Percentiles rank a stretch among this genome's conserved stretches.
Evolutionary conservation across 1,284 basidiomycete species (phyloP).

Genomic region (Ceratobasidium theobromae): DNA sequence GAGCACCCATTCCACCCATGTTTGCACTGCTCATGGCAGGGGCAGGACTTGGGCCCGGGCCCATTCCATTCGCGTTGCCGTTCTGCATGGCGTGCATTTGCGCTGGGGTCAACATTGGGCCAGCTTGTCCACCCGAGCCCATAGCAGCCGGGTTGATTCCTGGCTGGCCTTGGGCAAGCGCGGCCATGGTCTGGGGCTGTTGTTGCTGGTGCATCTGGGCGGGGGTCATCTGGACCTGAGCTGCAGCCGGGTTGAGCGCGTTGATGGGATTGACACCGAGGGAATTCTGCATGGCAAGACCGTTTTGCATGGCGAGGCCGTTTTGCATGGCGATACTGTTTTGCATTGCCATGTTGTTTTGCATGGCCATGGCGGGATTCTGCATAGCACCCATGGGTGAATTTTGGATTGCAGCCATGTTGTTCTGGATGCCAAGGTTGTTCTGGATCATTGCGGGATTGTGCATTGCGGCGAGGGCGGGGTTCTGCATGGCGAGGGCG

Average conservation of each 20-base stretch:
- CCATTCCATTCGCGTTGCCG: not conserved
- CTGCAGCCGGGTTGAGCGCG: too few relatives aligned
- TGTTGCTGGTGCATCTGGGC: conserved; percentile 25
- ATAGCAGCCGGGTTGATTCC: too few relatives aligned
- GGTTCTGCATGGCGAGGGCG: not conserved
- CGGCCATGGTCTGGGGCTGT: not conserved
- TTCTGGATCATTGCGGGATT: not conserved
- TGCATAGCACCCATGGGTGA: not conserved
- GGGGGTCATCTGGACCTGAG: not conserved
- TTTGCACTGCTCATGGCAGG: too few relatives aligned
- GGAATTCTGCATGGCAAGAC: too few relatives aligned
- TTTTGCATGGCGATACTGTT: too few relatives aligned
- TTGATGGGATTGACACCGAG: too few relatives aligned
- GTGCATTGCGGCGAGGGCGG: not conserved
- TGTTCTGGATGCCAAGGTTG: not conserved
- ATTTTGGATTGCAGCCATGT: too few relatives aligned
- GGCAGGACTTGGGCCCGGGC: not conserved
- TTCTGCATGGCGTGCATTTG: conserved; percentile 18
- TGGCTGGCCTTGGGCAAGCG: too few relatives aligned
- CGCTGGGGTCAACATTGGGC: not conserved
- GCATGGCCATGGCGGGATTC: not conserved
- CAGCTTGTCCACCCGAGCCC: too few relatives aligned
- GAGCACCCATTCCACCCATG: not conserved
- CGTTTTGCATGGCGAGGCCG: too few relatives aligned
- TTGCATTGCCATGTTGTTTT: not conserved